A percentile compares a stretch with the other conserved stretches of the same genome.
Conservation (phyloP, 148 eudicot genomes). For the Arbutus unedo region DNA sequence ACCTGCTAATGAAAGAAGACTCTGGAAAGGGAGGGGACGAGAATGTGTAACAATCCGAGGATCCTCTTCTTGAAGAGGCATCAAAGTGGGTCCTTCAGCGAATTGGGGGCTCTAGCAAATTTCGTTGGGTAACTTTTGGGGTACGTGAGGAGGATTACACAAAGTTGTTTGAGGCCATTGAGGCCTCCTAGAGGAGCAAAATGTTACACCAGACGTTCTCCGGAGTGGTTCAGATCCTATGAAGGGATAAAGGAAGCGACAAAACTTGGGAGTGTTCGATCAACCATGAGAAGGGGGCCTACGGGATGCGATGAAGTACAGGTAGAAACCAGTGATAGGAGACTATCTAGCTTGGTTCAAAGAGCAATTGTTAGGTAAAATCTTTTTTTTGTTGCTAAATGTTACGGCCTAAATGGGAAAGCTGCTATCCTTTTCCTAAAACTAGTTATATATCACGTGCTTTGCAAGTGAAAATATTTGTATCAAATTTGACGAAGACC, state of each 20-base stretch:
- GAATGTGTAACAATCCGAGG: too few species aligned
- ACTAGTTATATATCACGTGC: too few species aligned
- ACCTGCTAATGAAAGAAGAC: background rate
- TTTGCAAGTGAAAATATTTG: too few species aligned
- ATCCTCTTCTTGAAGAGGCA: too few species aligned
- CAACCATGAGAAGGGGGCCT: background rate
- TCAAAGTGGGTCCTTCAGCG: background rate
- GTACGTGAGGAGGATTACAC: background rate
- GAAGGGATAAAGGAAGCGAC: background rate
- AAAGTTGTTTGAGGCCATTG: background rate
- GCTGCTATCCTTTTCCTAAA: too few species aligned
- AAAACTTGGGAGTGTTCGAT: background rate
- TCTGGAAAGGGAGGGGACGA: background rate
- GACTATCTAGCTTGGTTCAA: too few species aligned
- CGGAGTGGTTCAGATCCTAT: background rate
- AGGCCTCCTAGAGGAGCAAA: background rate
- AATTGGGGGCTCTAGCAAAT: background rate
- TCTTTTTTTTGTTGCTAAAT: background rate
- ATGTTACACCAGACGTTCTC: background rate
- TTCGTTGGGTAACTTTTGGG: background rate
- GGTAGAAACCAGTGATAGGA: background rate
- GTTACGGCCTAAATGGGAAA: too few species aligned
- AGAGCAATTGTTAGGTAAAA: too few species aligned
- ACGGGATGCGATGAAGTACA: background rate
- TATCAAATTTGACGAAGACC: too few species aligned